A percentile compares a stretch with the other conserved stretches of the same genome.
Conservation (phyloP, 2,329 filamentous ascomycete genomes). For the Colletotrichum destructivum region DNA sequence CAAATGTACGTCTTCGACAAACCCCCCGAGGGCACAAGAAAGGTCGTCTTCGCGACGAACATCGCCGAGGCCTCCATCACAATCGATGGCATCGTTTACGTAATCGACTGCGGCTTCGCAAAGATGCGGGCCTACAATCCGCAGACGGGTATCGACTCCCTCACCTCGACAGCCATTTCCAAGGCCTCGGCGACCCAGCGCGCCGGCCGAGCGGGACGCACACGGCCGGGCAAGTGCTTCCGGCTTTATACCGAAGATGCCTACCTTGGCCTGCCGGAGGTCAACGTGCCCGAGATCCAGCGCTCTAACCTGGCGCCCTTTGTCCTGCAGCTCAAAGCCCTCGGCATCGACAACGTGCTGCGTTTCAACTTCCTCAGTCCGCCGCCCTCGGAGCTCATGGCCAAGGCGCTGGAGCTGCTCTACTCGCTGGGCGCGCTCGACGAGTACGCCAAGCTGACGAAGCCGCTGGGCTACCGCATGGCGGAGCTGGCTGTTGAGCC, state of each 20-base stretch:
- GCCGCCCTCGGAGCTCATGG: slow-evolving; percentile 87
- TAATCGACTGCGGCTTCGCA: slow-evolving; percentile 91
- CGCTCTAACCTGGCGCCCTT: slow-evolving; percentile 91
- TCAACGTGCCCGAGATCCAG: slow-evolving; percentile 91
- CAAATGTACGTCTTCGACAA: slow-evolving; percentile 97
- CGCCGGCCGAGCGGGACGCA: slow-evolving; percentile 90
- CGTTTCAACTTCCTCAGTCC: slow-evolving; percentile 91
- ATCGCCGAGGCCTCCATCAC: slow-evolving; percentile 97
- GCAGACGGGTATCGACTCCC: slow-evolving; percentile 85
- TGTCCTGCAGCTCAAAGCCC: slow-evolving; percentile 91
- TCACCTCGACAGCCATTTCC: slow-evolving; percentile 86
- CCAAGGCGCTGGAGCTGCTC: slow-evolving; percentile 88
- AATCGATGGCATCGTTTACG: slow-evolving; percentile 91
- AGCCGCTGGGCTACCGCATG: slow-evolving; percentile 90
- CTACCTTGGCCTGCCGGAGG: slow-evolving; percentile 76
- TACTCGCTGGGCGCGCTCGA: slow-evolving; percentile 91
- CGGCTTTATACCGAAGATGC: slow-evolving; percentile 87
- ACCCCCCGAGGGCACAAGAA: slow-evolving; percentile 84
- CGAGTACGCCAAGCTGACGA: slow-evolving; percentile 90
- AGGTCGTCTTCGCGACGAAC: slow-evolving; percentile 94
- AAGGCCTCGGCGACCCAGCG: slow-evolving; percentile 95
- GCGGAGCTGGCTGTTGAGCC: slow-evolving; percentile 94
- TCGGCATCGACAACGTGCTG: slow-evolving; percentile 94
- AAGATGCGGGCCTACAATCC: slow-evolving; percentile 92
- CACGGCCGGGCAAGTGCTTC: slow-evolving; percentile 93